Conservation (phyloP, 1,284 basidiomycete species). For the Stygiomarasmius scandens region DNA sequence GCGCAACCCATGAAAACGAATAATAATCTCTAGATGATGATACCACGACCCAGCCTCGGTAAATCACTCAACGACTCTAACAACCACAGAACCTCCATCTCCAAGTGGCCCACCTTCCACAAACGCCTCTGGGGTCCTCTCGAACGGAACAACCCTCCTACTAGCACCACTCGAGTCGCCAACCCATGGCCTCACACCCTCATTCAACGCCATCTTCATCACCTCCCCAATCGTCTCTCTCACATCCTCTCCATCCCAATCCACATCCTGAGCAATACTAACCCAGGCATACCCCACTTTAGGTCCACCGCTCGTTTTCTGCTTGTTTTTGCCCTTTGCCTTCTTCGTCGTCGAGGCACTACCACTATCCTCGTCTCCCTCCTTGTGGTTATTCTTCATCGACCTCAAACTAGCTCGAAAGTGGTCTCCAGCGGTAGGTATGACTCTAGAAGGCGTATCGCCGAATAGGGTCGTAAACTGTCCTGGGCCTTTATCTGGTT, state of each 20-base stretch:
- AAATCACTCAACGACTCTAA: slow-evolving; percentile 26
- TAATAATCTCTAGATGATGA: too few species aligned
- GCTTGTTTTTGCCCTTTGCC: too few species aligned
- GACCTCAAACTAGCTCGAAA: slow-evolving; percentile 71
- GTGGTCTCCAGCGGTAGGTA: slow-evolving; percentile 71
- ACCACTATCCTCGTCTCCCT: slow-evolving; percentile 18
- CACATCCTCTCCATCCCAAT: slow-evolving; percentile 78
- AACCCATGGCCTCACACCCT: slow-evolving; percentile 46
- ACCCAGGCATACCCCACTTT: slow-evolving; percentile 77
- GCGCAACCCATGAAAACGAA: too few species aligned
- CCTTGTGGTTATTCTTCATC: slow-evolving; percentile 37
- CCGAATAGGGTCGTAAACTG: slow-evolving; percentile 81
- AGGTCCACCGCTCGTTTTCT: slow-evolving; percentile 23
- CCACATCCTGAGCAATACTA: slow-evolving; percentile 70
- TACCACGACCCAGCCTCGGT: too few species aligned
- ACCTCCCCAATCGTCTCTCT: slow-evolving; percentile 64
- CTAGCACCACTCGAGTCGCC: slow-evolving; percentile 25
- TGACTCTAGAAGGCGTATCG: slow-evolving; percentile 58
- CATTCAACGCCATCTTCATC: slow-evolving; percentile 49
- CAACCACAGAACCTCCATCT: slow-evolving; percentile 27
- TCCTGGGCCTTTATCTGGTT: slow-evolving; percentile 30
- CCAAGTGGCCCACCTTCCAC: slow-evolving; percentile 21
- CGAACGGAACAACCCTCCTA: slow-evolving; percentile 40
- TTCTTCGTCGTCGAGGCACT: slow-evolving; percentile 26
- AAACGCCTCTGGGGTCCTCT: slow-evolving; percentile 42